phyloP scores from a whole-genome alignment of 2,329 filamentous ascomycete species.

The Trichoderma hamatum region DNA sequence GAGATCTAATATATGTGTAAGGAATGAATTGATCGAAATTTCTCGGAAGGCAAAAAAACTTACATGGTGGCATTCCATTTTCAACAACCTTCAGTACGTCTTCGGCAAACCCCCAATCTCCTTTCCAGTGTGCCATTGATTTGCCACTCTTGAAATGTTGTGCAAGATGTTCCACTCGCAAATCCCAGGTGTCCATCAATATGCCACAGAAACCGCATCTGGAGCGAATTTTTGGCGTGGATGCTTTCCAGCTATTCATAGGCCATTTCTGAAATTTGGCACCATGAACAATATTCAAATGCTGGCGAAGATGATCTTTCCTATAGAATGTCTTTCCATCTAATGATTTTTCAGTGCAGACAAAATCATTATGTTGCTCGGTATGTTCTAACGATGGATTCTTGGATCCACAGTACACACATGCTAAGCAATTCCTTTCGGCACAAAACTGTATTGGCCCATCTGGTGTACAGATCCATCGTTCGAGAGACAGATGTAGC shows the following conservation, averaged over 20 bases:
- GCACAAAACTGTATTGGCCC: constrained; percentile 33
- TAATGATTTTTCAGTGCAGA: constrained; percentile 54
- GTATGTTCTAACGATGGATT: constrained; percentile 41
- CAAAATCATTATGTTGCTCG: constrained; percentile 42
- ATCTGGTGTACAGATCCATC: constrained; percentile 49
- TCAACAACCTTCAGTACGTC: constrained; percentile 8
- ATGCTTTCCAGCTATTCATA: constrained; percentile 47
- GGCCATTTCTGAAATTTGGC: constrained; percentile 48
- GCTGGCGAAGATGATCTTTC: constrained; percentile 50
- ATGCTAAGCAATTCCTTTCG: constrained; percentile 43
- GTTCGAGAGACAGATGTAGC: constrained; percentile 50
- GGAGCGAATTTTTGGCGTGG: constrained; percentile 41
- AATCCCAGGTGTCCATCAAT: constrained; percentile 42
- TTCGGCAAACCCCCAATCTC: constrained; percentile 48
- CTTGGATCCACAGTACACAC: constrained; percentile 44
- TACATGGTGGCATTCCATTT: constrained; percentile 23
- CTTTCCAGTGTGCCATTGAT: constrained; percentile 49
- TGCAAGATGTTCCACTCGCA: constrained; percentile 44
- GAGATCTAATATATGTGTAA: not conserved
- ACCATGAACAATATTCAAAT: constrained; percentile 47
- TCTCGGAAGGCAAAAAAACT: not conserved
- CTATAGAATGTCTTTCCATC: constrained; percentile 49
- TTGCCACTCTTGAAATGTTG: constrained; percentile 47
- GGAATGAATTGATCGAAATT: not conserved
- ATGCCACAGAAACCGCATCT: constrained; percentile 48